Conservation (phyloP, 139 green algal species). For the Microglena sp. region DNA sequence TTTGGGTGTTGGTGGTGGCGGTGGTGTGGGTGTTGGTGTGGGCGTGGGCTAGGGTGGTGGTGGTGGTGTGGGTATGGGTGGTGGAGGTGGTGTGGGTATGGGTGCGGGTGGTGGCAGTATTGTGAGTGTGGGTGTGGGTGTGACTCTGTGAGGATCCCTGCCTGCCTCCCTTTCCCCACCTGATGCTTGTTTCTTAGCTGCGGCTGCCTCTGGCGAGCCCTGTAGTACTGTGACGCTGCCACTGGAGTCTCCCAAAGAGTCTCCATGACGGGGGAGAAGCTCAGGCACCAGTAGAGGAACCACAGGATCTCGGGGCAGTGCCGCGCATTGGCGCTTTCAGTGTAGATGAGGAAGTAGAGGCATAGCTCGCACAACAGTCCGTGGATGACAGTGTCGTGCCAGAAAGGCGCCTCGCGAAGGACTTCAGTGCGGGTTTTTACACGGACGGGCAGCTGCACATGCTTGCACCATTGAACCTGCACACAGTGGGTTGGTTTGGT, state of each 20-base stretch:
- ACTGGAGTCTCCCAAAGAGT: background rate
- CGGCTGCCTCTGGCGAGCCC: too few species aligned
- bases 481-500: too few species aligned
- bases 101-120: too few species aligned
- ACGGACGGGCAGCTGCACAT: background rate
- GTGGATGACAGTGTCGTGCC: slow-evolving; percentile 18
- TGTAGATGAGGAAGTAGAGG: slow-evolving; percentile 77
- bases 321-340: slow-evolving; percentile 24
- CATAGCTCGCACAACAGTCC: slow-evolving; percentile 44
- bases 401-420: slow-evolving; percentile 11
- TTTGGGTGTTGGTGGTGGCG: too few species aligned
- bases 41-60: too few species aligned
- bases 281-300: slow-evolving; percentile 63
- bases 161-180: too few species aligned
- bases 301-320: slow-evolving; percentile 70
- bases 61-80: too few species aligned
- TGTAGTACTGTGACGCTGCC: background rate
- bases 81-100: too few species aligned
- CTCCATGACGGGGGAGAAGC: background rate
- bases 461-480: background rate
- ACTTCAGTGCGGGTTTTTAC: slow-evolving; percentile 7
- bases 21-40: too few species aligned
- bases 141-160: too few species aligned
- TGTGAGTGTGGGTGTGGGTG: too few species aligned
- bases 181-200: background rate